Conservation (phyloP, 306 rosid species). For the Lagenaria siceraria region DNA sequence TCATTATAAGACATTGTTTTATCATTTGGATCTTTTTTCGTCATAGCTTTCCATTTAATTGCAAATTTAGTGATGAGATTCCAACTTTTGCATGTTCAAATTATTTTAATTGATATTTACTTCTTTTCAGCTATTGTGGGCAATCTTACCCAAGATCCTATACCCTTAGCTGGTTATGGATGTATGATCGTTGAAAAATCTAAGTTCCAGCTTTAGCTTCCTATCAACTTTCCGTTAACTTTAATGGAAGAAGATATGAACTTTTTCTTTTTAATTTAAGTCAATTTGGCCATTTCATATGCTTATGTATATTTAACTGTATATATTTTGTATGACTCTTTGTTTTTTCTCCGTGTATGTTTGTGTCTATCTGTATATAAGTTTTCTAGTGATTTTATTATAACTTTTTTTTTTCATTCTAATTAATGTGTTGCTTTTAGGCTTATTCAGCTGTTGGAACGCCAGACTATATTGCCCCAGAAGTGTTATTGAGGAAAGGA, state of each 20-base stretch:
- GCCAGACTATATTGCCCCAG: slow-evolving; percentile 88
- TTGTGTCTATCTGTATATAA: not conserved
- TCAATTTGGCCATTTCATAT: not conserved
- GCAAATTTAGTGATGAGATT: not conserved
- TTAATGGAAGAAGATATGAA: not conserved
- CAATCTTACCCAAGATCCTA: not conserved
- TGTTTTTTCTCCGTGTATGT: not conserved
- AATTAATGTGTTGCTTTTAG: slow-evolving; percentile 24
- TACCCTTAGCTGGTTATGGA: not conserved
- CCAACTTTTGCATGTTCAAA: not conserved
- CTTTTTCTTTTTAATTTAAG: not conserved
- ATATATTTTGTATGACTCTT: not conserved
- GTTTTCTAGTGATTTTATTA: not conserved
- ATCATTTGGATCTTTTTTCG: not conserved
- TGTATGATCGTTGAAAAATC: not conserved
- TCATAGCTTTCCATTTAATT: not conserved
- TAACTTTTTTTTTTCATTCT: not conserved
- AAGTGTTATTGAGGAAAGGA: slow-evolving; percentile 70
- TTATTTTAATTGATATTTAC: not conserved
- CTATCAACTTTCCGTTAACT: not conserved
- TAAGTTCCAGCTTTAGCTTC: not conserved
- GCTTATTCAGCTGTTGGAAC: slow-evolving; percentile 92
- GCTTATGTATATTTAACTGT: not conserved
- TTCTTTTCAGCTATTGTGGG: not conserved
- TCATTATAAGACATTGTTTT: not conserved